Evolutionary conservation across 306 rosid genomes (phyloP).

Genomic region (Gastrolobium bilobum): DNA sequence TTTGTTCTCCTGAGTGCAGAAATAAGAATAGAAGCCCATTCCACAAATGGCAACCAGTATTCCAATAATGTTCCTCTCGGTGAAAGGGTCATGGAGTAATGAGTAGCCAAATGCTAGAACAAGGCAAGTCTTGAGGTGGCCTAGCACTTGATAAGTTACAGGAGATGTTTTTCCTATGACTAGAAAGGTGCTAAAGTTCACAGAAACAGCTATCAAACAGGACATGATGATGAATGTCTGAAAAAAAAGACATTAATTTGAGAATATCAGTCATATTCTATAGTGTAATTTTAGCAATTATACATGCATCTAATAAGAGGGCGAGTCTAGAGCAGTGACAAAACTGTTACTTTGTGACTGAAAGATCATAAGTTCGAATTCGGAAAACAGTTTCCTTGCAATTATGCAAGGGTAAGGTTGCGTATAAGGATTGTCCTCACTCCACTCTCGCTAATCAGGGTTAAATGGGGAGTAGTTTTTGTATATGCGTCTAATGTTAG

Average conservation of each 20-base stretch:
- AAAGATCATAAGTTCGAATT: too few species aligned
- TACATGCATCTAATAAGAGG: not conserved
- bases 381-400: too few species aligned
- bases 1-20: slow-evolving; percentile 84
- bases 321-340: too few species aligned
- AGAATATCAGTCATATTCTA: slow-evolving; percentile 10
- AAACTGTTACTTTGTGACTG: too few species aligned
- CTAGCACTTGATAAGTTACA: slow-evolving; percentile 94
- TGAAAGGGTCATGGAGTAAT: slow-evolving; percentile 94
- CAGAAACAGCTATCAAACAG: slow-evolving; percentile 90
- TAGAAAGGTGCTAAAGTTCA: slow-evolving; percentile 95
- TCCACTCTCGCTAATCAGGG: too few species aligned
- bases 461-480: too few species aligned
- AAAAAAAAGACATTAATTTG: not conserved
- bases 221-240: slow-evolving; percentile 61
- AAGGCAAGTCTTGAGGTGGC: slow-evolving; percentile 98
- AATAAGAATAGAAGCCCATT: slow-evolving; percentile 94
- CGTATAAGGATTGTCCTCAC: too few species aligned
- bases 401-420: too few species aligned
- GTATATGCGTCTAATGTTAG: not conserved
- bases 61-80: slow-evolving; percentile 87
- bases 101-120: slow-evolving; percentile 96
- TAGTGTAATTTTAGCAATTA: not conserved
- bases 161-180: slow-evolving; percentile 99
- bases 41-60: slow-evolving; percentile 81